phyloP scores from a whole-genome alignment of 108 stramenopile genomes.

The Conticribra weissflogii region DNA sequence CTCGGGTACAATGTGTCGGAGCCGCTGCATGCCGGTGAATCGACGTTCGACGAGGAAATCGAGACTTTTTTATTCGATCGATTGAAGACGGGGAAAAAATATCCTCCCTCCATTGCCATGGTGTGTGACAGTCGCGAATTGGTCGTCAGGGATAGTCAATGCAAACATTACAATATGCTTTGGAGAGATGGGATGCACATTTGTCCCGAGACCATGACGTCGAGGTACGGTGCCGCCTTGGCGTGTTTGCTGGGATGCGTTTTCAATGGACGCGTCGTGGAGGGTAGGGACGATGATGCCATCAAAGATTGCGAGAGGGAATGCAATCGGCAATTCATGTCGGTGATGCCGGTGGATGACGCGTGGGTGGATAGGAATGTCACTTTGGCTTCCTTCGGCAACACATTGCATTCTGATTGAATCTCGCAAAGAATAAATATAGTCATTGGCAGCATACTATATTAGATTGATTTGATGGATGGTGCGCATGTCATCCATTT shows the following conservation, averaged over 20 bases:
- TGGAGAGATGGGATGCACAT: not conserved
- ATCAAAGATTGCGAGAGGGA: not conserved
- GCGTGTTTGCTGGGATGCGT: not conserved
- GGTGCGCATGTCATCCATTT: too few species aligned
- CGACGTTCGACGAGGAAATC: constrained; percentile 19
- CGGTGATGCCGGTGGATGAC: too few species aligned
- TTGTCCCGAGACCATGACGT: not conserved
- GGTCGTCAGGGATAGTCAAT: not conserved
- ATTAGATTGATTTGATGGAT: too few species aligned
- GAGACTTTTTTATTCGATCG: constrained; percentile 41
- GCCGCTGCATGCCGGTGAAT: constrained; percentile 6
- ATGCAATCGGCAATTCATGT: not conserved
- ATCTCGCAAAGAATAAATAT: too few species aligned
- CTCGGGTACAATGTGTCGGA: constrained; percentile 27
- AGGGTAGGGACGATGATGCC: not conserved
- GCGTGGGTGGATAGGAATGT: too few species aligned
- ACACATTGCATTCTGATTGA: too few species aligned
- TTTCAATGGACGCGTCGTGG: not conserved
- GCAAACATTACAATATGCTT: not conserved
- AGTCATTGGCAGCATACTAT: too few species aligned
- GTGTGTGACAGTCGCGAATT: too few species aligned
- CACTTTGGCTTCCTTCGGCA: too few species aligned
- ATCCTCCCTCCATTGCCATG: constrained; percentile 38
- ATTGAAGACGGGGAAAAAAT: constrained; percentile 18
- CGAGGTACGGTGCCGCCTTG: not conserved